Percentiles rank a stretch among this genome's conserved stretches.
phyloP scores from a whole-genome alignment of 2,329 filamentous ascomycete species.

The Xylaria sp. region DNA sequence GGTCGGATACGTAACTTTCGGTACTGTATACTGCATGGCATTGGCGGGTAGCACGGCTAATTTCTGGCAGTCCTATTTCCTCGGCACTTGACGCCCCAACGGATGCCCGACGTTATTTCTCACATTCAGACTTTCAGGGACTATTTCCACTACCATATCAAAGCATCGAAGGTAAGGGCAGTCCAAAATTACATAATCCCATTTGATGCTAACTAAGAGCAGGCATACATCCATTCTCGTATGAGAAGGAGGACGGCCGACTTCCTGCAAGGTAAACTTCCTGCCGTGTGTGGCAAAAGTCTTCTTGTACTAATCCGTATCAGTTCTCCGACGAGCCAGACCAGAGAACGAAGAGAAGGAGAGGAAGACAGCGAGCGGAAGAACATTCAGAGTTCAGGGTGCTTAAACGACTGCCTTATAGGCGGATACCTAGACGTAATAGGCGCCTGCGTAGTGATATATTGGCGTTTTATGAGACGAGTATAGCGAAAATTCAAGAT shows the following conservation, averaged over 20 bases:
- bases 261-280: constrained; percentile 86
- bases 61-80: constrained; percentile 80
- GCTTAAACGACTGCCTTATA: constrained; percentile 6
- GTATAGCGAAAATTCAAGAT: constrained; percentile 3
- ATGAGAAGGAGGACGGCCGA: constrained; percentile 98
- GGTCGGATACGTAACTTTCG: constrained; percentile 97
- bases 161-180: constrained; percentile 80
- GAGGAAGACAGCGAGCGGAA: constrained; percentile 94
- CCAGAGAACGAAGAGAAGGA: constrained; percentile 97
- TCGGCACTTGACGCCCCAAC: constrained; percentile 86
- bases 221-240: constrained; percentile 94
- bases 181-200: neutral
- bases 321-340: constrained; percentile 92
- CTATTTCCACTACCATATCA: constrained; percentile 99
- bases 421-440: neutral
- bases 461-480: neutral
- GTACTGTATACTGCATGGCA: constrained; percentile 52
- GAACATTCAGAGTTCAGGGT: constrained; percentile 73
- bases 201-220: constrained; percentile 14
- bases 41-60: constrained; percentile 21
- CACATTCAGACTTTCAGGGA: constrained; percentile 99
- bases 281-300: constrained; percentile 36
- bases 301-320: constrained; percentile 16
- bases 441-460: neutral
- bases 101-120: constrained; percentile 93